phyloP scores from a whole-genome alignment of 2,329 filamentous ascomycete species.

The Pyricularia sp. region DNA sequence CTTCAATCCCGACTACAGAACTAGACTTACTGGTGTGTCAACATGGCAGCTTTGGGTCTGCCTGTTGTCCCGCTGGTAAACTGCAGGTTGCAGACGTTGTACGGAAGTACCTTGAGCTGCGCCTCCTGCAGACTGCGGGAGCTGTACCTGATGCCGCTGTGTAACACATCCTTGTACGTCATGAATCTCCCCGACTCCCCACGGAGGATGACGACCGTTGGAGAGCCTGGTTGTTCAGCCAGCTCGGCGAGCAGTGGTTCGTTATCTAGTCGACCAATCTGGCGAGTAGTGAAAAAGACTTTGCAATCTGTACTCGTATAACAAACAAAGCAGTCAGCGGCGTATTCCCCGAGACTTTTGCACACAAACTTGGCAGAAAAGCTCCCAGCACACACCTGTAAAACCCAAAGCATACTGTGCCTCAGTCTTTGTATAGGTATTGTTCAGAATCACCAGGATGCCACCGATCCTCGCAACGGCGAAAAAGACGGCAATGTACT shows the following conservation, averaged over 20 bases:
- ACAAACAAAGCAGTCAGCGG: neutral
- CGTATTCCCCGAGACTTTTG: no score
- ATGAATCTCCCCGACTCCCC: slow-evolving; percentile 43
- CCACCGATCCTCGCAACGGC: slow-evolving; percentile 58
- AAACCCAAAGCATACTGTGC: slow-evolving; percentile 63
- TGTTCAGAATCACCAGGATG: slow-evolving; percentile 57
- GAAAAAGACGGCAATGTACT: slow-evolving; percentile 73
- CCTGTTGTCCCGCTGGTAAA: slow-evolving; percentile 72
- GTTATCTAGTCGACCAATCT: slow-evolving; percentile 59
- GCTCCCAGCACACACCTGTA: slow-evolving; percentile 39
- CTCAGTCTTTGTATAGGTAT: slow-evolving; percentile 69
- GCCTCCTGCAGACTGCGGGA: slow-evolving; percentile 35
- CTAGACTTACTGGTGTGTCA: slow-evolving; percentile 54
- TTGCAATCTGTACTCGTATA: slow-evolving; percentile 46
- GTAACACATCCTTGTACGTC: slow-evolving; percentile 51
- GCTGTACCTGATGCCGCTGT: slow-evolving; percentile 37
- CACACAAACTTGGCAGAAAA: neutral
- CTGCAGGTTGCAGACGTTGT: slow-evolving; percentile 64
- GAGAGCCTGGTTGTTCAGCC: slow-evolving; percentile 30
- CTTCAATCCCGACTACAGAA: no score
- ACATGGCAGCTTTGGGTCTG: slow-evolving; percentile 63
- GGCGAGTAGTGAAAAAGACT: slow-evolving; percentile 62
- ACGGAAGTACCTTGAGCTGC: slow-evolving; percentile 46
- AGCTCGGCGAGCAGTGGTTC: slow-evolving; percentile 46
- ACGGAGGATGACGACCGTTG: slow-evolving; percentile 51